Conservation (phyloP, 305 asterid genomes). For the Coffea humblotiana region DNA sequence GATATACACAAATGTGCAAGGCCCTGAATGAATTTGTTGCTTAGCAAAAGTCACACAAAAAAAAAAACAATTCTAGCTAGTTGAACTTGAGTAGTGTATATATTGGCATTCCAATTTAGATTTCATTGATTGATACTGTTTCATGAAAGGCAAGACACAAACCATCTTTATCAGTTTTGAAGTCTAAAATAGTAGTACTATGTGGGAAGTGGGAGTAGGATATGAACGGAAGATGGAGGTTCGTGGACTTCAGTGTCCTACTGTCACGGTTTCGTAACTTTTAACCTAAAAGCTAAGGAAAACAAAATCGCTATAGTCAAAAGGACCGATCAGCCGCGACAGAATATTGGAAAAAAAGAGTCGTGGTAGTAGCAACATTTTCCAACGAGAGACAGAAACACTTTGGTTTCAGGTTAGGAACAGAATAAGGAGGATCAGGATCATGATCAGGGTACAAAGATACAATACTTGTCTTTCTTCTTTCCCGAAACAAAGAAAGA, state of each 20-base stretch:
- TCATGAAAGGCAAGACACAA: conserved; percentile 1
- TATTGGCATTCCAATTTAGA: not conserved
- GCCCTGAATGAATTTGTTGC: conserved; percentile 8
- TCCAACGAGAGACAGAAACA: conserved; percentile 25
- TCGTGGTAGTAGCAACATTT: conserved; percentile 21
- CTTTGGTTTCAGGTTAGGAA: conserved; percentile 27
- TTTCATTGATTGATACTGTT: not conserved
- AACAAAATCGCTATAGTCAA: conserved; percentile 29
- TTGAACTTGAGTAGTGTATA: not conserved
- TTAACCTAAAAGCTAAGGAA: conserved; percentile 31
- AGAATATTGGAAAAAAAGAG: conserved; percentile 17
- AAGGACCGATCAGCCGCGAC: conserved; percentile 20
- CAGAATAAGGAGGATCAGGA: conserved; percentile 27
- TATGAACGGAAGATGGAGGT: conserved; percentile 11
- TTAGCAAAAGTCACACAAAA: conserved; percentile 26
- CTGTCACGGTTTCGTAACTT: conserved; percentile 26
- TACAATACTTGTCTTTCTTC: conserved; percentile 35
- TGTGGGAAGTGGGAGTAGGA: not conserved
- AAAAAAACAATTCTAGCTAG: not conserved
- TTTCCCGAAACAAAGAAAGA: conserved; percentile 32
- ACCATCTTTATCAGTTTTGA: conserved; percentile 12
- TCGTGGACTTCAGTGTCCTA: conserved; percentile 52
- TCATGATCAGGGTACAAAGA: conserved; percentile 15
- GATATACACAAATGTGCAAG: conserved; percentile 14
- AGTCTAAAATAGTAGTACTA: not conserved